A percentile compares a stretch with the other conserved stretches of the same genome.
Evolutionary conservation across 2,329 filamentous ascomycete species (phyloP).

Genomic region (Neonectria coccinea): DNA sequence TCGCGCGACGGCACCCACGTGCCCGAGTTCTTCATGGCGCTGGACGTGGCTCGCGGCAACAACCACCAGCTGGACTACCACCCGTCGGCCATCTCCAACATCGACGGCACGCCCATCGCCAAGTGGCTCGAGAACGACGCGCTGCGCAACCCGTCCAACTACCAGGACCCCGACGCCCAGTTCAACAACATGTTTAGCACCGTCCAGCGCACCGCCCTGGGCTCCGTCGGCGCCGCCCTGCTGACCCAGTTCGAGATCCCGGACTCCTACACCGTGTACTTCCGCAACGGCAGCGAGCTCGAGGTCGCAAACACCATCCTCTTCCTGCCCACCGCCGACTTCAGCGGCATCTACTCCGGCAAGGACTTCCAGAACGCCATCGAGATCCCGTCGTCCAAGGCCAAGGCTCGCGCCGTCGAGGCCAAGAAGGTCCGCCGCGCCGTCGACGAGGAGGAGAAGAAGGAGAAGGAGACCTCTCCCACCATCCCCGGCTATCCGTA

Average conservation of each 20-base stretch:
- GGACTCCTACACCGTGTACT: slow-evolving; percentile 38
- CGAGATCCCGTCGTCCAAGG: slow-evolving; percentile 31
- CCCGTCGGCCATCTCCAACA: slow-evolving; percentile 39
- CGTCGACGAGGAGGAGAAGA: background rate
- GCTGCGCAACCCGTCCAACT: slow-evolving; percentile 22
- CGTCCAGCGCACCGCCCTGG: slow-evolving; percentile 31
- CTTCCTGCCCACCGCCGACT: slow-evolving; percentile 29
- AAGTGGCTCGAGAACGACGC: slow-evolving; percentile 44
- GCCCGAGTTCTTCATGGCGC: slow-evolving; percentile 37
- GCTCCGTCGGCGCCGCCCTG: slow-evolving; percentile 19
- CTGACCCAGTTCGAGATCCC: slow-evolving; percentile 40
- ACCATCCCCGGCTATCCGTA: slow-evolving; percentile 30
- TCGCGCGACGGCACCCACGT: slow-evolving; percentile 33
- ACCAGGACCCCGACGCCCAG: slow-evolving; percentile 43
- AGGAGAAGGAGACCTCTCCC: background rate
- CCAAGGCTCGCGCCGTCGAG: slow-evolving; percentile 1
- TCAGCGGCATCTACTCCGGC: slow-evolving; percentile 38
- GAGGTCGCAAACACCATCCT: slow-evolving; percentile 32
- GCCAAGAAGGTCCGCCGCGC: slow-evolving; percentile 32
- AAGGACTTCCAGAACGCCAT: slow-evolving; percentile 38
- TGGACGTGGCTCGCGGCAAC: slow-evolving; percentile 34
- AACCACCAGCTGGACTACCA: slow-evolving; percentile 32
- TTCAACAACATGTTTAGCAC: slow-evolving; percentile 38
- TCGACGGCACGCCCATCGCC: slow-evolving; percentile 36
- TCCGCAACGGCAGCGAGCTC: slow-evolving; percentile 36